A percentile compares a stretch with the other conserved stretches of the same genome.
Evolutionary conservation across 441 rosid species (phyloP).

Genomic region (Aquilaria agallochum): DNA sequence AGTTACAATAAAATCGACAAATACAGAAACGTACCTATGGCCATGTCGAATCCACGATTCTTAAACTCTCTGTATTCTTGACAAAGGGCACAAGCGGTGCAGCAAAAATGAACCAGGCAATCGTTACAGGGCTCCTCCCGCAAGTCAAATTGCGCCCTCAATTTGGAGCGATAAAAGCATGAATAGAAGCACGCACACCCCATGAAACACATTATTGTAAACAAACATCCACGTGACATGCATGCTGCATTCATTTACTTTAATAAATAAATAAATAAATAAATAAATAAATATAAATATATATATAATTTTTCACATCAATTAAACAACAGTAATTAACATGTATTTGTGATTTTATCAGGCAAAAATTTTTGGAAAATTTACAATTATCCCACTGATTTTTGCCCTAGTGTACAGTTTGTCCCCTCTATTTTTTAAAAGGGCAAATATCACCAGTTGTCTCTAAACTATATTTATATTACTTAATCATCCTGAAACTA

Average conservation of each 20-base stretch:
- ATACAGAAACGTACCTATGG: constrained; percentile 29
- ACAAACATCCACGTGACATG: constrained; percentile 23
- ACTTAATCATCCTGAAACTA: too few relatives aligned
- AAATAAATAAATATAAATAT: background rate
- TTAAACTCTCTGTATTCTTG: constrained; percentile 62
- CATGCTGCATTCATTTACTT: constrained; percentile 25
- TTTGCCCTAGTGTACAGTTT: too few relatives aligned
- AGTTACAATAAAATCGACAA: background rate
- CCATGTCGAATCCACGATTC: constrained; percentile 45
- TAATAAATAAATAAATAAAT: background rate
- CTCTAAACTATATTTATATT: too few relatives aligned
- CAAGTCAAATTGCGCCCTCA: constrained; percentile 44
- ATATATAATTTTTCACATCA: too few relatives aligned
- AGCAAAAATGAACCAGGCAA: constrained; percentile 49
- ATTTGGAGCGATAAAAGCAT: constrained; percentile 37
- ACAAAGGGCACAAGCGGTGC: constrained; percentile 45
- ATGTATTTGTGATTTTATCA: too few relatives aligned
- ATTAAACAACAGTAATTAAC: too few relatives aligned
- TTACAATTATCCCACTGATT: too few relatives aligned
- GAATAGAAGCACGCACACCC: constrained; percentile 37
- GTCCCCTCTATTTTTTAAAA: too few relatives aligned
- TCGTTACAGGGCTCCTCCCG: constrained; percentile 49
- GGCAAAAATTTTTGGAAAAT: too few relatives aligned
- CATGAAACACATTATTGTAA: constrained; percentile 18
- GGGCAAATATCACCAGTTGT: too few relatives aligned